phyloP scores from a whole-genome alignment of 2,329 filamentous ascomycete genomes.

The Spiromastix sp. region DNA sequence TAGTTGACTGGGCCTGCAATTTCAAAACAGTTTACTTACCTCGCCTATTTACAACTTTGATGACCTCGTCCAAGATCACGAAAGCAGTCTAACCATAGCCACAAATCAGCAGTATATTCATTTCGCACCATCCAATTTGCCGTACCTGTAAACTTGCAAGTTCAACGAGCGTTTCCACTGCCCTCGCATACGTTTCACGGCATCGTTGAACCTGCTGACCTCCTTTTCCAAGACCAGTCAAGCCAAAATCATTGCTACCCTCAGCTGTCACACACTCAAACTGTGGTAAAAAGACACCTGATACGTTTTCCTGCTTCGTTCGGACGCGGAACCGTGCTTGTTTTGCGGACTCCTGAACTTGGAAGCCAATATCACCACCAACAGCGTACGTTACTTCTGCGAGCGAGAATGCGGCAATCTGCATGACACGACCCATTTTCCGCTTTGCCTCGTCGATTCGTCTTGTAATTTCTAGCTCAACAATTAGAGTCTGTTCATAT shows the following conservation, averaged over 20 bases:
- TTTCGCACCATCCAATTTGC: not conserved
- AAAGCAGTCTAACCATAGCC: constrained; percentile 62
- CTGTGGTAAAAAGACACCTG: constrained; percentile 83
- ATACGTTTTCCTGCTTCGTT: constrained; percentile 97
- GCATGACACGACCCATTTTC: constrained; percentile 99
- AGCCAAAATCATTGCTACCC: constrained; percentile 86
- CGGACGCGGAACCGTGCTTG: constrained; percentile 85
- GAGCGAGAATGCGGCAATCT: constrained; percentile 94
- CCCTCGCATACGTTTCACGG: constrained; percentile 88
- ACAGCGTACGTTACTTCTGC: constrained; percentile 97
- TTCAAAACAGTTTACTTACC: no score
- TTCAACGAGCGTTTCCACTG: constrained; percentile 92
- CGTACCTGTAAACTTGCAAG: constrained; percentile 75
- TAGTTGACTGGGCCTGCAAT: no score
- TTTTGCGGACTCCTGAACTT: constrained; percentile 93
- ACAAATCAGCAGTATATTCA: constrained; percentile 8
- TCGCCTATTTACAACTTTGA: constrained; percentile 97
- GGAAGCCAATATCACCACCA: constrained; percentile 89
- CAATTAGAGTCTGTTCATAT: constrained; percentile 6
- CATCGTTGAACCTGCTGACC: constrained; percentile 94
- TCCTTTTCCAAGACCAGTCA: constrained; percentile 92
- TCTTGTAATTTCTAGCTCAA: constrained; percentile 69
- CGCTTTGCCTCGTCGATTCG: constrained; percentile 98
- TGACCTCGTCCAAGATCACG: constrained; percentile 95
- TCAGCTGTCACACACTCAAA: constrained; percentile 89